Evolutionary conservation across 2,329 filamentous ascomycete species (phyloP).

Genomic region (Ambrosiella cleistominuta): DNA sequence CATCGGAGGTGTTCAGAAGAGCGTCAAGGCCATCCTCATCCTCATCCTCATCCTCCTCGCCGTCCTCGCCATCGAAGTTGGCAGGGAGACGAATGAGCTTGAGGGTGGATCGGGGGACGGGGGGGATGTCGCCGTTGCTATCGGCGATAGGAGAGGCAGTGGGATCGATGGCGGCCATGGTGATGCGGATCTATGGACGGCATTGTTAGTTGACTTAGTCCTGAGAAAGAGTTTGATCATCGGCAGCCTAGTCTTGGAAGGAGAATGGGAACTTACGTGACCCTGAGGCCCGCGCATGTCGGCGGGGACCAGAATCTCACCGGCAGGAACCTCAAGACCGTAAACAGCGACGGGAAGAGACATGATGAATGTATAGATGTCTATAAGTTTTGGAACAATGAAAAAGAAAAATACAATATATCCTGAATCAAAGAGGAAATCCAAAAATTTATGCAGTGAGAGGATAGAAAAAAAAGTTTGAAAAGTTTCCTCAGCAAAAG

Average conservation of each 20-base stretch:
- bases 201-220: background rate
- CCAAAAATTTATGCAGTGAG: background rate
- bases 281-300: conserved; percentile 56
- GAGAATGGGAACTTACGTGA: conserved; percentile 44
- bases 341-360: conserved; percentile 63
- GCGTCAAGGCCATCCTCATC: conserved; percentile 46
- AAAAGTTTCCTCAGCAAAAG: background rate
- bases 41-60: conserved; percentile 44
- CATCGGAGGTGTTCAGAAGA: conserved; percentile 33
- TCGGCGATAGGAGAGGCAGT: conserved; percentile 54
- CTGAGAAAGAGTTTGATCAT: too few species aligned
- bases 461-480: conserved; percentile 3
- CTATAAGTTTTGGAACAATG: background rate
- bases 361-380: conserved; percentile 25
- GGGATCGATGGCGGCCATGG: conserved; percentile 95
- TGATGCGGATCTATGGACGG: conserved; percentile 65
- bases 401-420: background rate
- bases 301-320: conserved; percentile 66
- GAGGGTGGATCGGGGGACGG: conserved; percentile 62
- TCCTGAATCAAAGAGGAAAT: conserved; percentile 3
- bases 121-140: conserved; percentile 41
- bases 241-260: too few species aligned
- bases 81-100: conserved; percentile 69
- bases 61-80: conserved; percentile 33
- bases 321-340: conserved; percentile 76